Evolutionary conservation across 306 rosid species (phyloP), one percentile per base, ranked within the genome.

Genomic region (Vachellia pachyceras): DNA sequence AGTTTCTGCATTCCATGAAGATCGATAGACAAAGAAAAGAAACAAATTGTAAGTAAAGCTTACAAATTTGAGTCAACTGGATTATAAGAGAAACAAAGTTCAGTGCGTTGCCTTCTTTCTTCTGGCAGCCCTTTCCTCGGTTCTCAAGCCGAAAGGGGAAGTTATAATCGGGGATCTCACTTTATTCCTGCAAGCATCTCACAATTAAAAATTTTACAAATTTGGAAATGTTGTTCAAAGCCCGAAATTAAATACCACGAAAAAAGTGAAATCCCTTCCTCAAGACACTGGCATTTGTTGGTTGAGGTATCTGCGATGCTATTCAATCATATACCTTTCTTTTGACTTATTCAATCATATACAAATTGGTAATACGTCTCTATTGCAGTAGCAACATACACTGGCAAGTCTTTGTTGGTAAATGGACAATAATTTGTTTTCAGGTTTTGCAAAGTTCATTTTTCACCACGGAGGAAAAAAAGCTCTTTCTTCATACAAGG

Each of bases 81-180:
- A 69, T 22, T 25, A 44, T 52, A 77, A 79, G 41, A 46, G 61
- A 57, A 83, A 75, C 25, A 71, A 69, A 58, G 72, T 36, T 80
- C 72, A 64, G 77, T 57, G 44, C 14, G 81, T 79, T 91, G 85
- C 99, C 98, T 90, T 90, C 84, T 93, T 90, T 90, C 99, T 91
- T 83, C 88, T 90, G 65, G 90, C 92, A 63, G 98, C 97, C 75
- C 99, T 90, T 82, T 95, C 97, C 69, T 93, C 99, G 18, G 99
- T 95, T 84, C 94, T 89, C 84, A 95, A 86, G 89, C 87, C 82
- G 87, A 95, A 91, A 41, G 99, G 90, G 4, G 94, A 87, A 33
- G 94, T 87, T 82, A 96, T 87, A 73, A 88, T 80, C 12, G 96
- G 97, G n/a, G 96, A 91, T 72, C 83, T 85, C 70, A 81, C n/a